Base-by-base conservation (phyloP, 257 asterid species). In the Knoxia roxburghii region DNA sequence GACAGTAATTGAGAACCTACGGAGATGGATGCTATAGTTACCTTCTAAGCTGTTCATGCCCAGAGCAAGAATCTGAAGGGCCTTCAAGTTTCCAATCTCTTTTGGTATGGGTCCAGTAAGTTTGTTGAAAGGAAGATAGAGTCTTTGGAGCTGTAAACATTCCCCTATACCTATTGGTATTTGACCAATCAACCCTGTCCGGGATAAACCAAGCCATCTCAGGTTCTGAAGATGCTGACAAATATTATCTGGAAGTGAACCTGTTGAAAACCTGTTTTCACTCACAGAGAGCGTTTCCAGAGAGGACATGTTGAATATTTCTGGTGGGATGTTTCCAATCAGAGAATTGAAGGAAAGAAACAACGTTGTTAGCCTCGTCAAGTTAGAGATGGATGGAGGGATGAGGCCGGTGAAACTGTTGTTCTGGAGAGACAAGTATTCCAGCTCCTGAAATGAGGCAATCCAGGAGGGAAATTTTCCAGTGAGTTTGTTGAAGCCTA, bases 21-120 rank as follows among this genome's bases (percentile, higher is more conserved):
- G 9, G 41, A 20, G 24, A 48, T 15, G 24, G 24, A 48, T 37
- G 41, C 6, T 12, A 50, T 50, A n/a, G 0, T 39, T 39, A 61
- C 67, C 67, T 61, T n/a, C 40, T 30, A 61, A 23, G 6, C 24
- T 5, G 37, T 13, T 61, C 10, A 2, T 21, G 6, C 57, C 54
- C 11, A 78, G 75, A 59, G 27, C 10, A 1, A 78, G 29, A 29
- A 4, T 13, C 64, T 61, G 33, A 57, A 78, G 71, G 45, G 18
- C 56, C 56, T 53, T 64, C 23, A 77, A 46, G 62, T 67, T 67
- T 30, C 77, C 64, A 48, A 78, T 70, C 8, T 20, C 66, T 29
- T 17, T 32, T 3, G 79, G 79, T n/a, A 80, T 11, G 7, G 32
- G 49, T 67, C 71, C 82, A n/a, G 18, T 14, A 49, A 80, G 49